These are phyloP conservation scores for Capronia americana DNA, from an alignment of 2,329 filamentous ascomycete species.

Conservation along the genomic window DNA sequence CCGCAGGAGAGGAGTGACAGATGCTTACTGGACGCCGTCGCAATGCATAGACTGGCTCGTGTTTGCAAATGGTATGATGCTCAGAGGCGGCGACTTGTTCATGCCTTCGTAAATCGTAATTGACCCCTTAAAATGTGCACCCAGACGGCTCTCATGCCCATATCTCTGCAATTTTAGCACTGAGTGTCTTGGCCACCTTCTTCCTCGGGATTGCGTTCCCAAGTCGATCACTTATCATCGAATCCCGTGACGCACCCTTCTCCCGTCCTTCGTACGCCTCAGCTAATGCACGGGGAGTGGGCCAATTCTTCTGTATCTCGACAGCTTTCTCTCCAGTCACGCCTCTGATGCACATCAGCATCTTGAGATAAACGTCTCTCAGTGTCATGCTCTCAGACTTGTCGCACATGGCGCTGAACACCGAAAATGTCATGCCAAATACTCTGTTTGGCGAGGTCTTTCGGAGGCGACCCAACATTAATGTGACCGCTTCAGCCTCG, in stretches of 20 bases:
- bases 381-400: conserved; percentile 78
- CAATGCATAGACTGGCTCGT: neutral
- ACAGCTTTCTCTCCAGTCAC: conserved; percentile 79
- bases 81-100: neutral
- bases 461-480: conserved; percentile 66
- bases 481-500: conserved; percentile 68
- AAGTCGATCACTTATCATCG: conserved; percentile 66
- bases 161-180: conserved; percentile 58
- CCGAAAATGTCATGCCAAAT: conserved; percentile 72
- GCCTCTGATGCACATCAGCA: conserved; percentile 81
- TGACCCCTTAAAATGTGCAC: neutral
- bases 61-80: neutral
- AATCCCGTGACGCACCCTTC: conserved; percentile 52
- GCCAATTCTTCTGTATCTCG: conserved; percentile 80
- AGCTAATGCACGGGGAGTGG: conserved; percentile 73
- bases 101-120: neutral
- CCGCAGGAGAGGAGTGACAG: neutral
- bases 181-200: conserved; percentile 70
- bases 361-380: conserved; percentile 78
- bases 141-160: conserved; percentile 30
- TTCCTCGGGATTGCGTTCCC: conserved; percentile 66
- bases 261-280: conserved; percentile 67
- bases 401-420: conserved; percentile 73
- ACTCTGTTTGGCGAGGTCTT: conserved; percentile 59
- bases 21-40: neutral